Evolutionary conservation across 75 land plant species (phyloP).

Genomic region (Sequoia sempervirens): DNA sequence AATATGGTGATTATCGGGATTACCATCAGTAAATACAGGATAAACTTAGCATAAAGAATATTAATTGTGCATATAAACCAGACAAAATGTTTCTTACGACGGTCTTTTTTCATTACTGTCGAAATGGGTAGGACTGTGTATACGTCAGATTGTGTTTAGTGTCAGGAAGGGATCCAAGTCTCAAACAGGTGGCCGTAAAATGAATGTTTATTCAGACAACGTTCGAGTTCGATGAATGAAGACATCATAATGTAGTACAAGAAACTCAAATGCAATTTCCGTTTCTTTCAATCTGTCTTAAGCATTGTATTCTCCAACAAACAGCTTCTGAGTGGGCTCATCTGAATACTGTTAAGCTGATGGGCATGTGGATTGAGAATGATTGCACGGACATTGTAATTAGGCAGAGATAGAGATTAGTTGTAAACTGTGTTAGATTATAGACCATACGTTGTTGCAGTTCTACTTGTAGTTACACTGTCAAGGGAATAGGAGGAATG

Average conservation of each 20-base stretch:
- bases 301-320: too few relatives aligned
- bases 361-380: not conserved
- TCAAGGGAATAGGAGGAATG: not conserved
- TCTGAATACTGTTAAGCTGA: too few relatives aligned
- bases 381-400: not conserved
- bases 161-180: not conserved
- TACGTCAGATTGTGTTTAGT: not conserved
- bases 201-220: not conserved
- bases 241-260: too few relatives aligned
- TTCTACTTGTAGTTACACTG: not conserved
- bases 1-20: not conserved
- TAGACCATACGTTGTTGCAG: too few relatives aligned
- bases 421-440: not conserved
- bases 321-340: too few relatives aligned
- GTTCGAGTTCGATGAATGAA: not conserved
- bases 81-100: not conserved
- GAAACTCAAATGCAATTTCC: too few relatives aligned
- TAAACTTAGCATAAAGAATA: not conserved
- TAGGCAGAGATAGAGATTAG: not conserved
- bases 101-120: not conserved
- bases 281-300: too few relatives aligned
- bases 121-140: not conserved
- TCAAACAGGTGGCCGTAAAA: not conserved
- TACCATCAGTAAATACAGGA: not conserved
- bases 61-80: not conserved